These are phyloP conservation scores for Cercospora sojina DNA, from an alignment of 2,329 filamentous ascomycete species.

Conservation along the genomic window DNA sequence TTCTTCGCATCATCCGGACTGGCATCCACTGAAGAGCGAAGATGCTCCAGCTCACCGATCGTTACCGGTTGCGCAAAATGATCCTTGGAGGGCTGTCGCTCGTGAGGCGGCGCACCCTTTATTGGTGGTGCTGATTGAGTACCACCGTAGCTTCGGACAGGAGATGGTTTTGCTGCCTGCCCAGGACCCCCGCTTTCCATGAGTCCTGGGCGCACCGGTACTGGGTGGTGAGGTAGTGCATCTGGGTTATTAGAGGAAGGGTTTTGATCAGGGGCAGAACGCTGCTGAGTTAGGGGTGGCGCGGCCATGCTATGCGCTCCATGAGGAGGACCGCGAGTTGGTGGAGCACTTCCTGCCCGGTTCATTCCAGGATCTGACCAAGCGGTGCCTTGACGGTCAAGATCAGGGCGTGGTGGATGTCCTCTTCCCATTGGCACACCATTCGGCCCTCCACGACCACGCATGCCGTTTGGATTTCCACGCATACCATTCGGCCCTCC, in stretches of 20 bases:
- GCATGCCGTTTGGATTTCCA: constrained; percentile 3
- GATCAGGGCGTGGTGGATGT: constrained; percentile 23
- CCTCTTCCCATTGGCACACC: constrained; percentile 10
- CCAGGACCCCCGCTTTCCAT: constrained; percentile 28
- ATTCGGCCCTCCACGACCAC: constrained; percentile 10
- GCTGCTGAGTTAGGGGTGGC: constrained; percentile 34
- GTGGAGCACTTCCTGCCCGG: constrained; percentile 29
- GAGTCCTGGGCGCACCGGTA: constrained; percentile 51
- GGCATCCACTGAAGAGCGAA: constrained; percentile 67
- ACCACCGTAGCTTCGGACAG: constrained; percentile 53
- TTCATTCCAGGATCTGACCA: constrained; percentile 33
- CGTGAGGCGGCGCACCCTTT: constrained; percentile 33
- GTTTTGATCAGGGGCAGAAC: constrained; percentile 24
- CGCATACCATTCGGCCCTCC: constrained; percentile 10
- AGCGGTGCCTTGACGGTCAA: constrained; percentile 25
- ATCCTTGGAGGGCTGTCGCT: constrained; percentile 28
- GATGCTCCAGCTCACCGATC: constrained; percentile 67
- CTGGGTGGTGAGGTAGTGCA: constrained; percentile 56
- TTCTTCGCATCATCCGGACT: constrained; percentile 71
- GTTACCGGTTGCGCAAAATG: constrained; percentile 61
- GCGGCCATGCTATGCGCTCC: constrained; percentile 17
- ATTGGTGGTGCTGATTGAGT: constrained; percentile 33
- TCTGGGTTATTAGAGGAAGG: constrained; percentile 49
- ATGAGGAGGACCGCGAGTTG: constrained; percentile 17
- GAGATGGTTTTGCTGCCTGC: constrained; percentile 49